A percentile compares a stretch with the other conserved stretches of the same genome.
Evolutionary conservation across 352 stramenopile species (phyloP).

Genomic region (Elongisporangium undulatum): DNA sequence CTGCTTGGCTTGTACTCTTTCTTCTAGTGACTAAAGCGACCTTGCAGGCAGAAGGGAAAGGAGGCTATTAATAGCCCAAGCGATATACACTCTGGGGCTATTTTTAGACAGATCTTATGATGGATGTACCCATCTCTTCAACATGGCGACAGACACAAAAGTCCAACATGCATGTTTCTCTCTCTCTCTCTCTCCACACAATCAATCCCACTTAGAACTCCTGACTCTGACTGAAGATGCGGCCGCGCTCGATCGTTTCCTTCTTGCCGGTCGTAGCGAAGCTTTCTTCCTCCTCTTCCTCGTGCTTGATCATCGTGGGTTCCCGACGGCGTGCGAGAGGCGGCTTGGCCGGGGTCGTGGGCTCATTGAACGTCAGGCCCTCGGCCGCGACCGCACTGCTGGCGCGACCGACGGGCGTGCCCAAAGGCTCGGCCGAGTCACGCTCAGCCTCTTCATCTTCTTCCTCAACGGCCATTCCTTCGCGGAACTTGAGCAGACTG

Average conservation of each 20-base stretch:
- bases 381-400: background rate
- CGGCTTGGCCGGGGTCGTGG: background rate
- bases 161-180: background rate
- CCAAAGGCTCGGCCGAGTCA: background rate
- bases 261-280: background rate
- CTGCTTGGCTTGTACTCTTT: background rate
- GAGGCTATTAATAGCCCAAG: background rate
- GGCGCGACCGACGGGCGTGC: background rate
- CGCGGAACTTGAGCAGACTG: slow-evolving; percentile 76
- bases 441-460: slow-evolving; percentile 25
- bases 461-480: slow-evolving; percentile 51
- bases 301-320: background rate
- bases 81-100: background rate
- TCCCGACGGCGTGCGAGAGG: background rate
- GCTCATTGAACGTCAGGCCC: background rate
- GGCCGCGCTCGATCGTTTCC: background rate
- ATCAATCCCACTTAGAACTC: background rate
- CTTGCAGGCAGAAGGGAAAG: background rate
- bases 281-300: background rate
- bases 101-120: background rate
- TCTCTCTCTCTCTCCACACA: background rate
- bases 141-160: background rate
- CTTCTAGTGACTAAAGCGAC: background rate
- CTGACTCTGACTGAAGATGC: background rate
- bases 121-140: background rate